phyloP scores from a whole-genome alignment of 495 filamentous ascomycete genomes.

The Trichoderma erinaceum region DNA sequence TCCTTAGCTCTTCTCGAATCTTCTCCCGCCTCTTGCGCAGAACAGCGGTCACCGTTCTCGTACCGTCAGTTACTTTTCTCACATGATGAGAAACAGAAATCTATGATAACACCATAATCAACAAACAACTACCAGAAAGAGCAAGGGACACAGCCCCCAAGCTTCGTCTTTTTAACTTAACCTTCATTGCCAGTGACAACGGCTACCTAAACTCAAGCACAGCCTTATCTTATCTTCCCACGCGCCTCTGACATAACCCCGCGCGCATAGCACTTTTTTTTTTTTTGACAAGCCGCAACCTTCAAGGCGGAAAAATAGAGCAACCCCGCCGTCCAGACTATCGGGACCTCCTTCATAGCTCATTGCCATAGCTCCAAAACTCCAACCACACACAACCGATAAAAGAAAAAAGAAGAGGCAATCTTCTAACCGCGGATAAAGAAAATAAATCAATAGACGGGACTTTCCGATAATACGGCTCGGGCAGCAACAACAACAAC shows the following conservation, averaged over 20 bases:
- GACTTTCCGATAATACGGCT: background rate
- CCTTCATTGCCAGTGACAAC: background rate
- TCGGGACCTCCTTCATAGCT: background rate
- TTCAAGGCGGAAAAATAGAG: conserved; percentile 7
- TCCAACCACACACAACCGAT: background rate
- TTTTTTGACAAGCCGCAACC: background rate
- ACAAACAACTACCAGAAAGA: background rate
- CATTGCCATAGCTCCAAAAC: background rate
- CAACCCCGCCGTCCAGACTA: conserved; percentile 4
- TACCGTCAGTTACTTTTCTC: background rate
- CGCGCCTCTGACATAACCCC: conserved; percentile 8
- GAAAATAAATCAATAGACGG: background rate
- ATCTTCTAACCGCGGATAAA: no score
- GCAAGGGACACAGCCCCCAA: background rate
- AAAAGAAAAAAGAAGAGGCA: background rate
- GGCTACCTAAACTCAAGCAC: background rate
- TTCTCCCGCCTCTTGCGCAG: background rate
- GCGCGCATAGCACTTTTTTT: background rate
- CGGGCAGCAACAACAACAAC: background rate
- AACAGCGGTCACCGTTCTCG: no score
- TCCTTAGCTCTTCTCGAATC: background rate
- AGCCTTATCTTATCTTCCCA: conserved; percentile 9
- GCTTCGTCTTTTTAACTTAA: background rate
- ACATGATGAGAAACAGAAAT: background rate
- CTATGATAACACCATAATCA: background rate